Base-by-base conservation (phyloP, 345 rosid genomes). In the Eucalyptus curtisii region DNA sequence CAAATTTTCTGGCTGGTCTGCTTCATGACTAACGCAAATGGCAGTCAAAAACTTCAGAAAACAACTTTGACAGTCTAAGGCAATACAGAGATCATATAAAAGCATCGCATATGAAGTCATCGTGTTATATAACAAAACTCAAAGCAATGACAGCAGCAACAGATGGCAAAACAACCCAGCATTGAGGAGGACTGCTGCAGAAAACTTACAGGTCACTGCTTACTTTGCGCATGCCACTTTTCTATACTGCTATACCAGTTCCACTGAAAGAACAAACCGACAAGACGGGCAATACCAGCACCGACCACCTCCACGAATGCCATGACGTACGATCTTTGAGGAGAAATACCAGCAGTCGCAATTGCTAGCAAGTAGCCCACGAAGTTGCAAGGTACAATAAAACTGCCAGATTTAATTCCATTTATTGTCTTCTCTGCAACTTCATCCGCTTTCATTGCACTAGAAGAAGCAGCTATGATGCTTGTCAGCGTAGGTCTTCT, bases 271-370 rank as follows among this genome's bases (percentile, higher is more conserved):
- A 88, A 94, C 48, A 96, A 91, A 71, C 93, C 94, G 22, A 16
- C 89, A 33, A 96, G 48, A 52, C 98, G 96, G 44, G 91, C 11
- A 27, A 94, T 27, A 88, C 97, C 93, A 57, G 90, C 93, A 22
- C 92, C 82, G 71, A 91, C 90, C 84, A 97, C 97, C 95, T 97
- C 99, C 82, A 96, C 68, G 88, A 94, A 95, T 61, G 99, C 99
- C 93, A 95, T 92, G 91, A 93, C 57, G 88, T 53, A 94, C 27
- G 98, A 97, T 89, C 95, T 92, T 89, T 95, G 98, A 79, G 99
- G 99, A 22, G 98, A 95, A 87, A 96, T 88, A 87, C 98, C 98
- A 8, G 95, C 94, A 44, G 97, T 96, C 11, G 93, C 94, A 7
- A 96, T 93, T 50, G 98, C 91, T 53, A 96, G 81, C 57, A 96